Conservation (phyloP, 148 eudicot genomes). For the Diospyros kaki region DNA sequence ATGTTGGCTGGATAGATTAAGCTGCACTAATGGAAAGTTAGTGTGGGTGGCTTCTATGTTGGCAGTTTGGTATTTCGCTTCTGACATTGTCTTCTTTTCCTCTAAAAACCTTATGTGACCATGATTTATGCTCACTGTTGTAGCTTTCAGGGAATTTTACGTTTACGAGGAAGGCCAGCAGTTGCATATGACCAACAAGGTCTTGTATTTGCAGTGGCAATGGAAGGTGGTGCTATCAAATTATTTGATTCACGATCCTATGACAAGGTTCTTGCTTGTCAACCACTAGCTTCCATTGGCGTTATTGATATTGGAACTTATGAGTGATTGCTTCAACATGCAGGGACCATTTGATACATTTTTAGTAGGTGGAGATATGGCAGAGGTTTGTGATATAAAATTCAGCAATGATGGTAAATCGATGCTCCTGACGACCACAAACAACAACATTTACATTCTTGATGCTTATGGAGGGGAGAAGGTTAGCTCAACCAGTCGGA, state of each 20-base stretch:
- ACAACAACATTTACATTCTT: constrained; percentile 75
- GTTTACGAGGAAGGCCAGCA: constrained; percentile 84
- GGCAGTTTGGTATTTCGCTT: neutral
- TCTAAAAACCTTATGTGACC: neutral
- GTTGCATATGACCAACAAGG: constrained; percentile 99
- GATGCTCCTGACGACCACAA: constrained; percentile 89
- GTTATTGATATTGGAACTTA: neutral
- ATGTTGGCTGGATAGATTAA: neutral
- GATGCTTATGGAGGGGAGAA: constrained; percentile 97
- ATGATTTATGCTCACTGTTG: constrained; percentile 29
- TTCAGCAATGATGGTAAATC: constrained; percentile 99
- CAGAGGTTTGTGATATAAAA: constrained; percentile 96
- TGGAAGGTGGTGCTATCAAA: constrained; percentile 99
- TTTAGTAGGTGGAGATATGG: constrained; percentile 95
- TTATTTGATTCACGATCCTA: constrained; percentile 91
- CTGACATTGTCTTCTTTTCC: neutral
- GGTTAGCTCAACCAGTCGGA: constrained; percentile 34
- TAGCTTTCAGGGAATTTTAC: constrained; percentile 77
- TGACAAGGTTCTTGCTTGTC: constrained; percentile 63
- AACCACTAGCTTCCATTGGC: constrained; percentile 8
- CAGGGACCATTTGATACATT: constrained; percentile 99
- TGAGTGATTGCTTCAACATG: constrained; percentile 12
- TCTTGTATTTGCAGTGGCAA: constrained; percentile 96
- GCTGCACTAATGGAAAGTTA: neutral
- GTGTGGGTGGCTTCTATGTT: neutral